phyloP scores from a whole-genome alignment of 2,329 filamentous ascomycete species.

The Pseudogymnoascus sp. region DNA sequence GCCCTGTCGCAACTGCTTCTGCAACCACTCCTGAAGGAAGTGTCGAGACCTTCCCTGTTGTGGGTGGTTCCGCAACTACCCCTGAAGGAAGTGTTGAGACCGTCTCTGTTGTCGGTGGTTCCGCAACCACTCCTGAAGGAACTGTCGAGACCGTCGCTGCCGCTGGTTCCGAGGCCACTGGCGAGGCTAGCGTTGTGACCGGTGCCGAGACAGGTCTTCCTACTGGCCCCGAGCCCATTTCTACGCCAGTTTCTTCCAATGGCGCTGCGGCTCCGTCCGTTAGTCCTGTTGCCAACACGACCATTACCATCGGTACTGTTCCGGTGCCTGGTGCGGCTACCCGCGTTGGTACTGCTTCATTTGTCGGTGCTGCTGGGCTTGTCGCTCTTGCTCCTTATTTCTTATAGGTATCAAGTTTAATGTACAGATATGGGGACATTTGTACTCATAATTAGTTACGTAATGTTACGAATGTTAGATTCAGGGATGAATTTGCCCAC shows the following conservation, averaged over 20 bases:
- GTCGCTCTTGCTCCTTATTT: neutral
- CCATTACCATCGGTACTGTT: neutral
- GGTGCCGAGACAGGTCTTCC: neutral
- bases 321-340: neutral
- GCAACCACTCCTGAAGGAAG: constrained; percentile 1
- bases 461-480: no score
- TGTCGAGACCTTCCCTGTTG: constrained; percentile 9
- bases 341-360: neutral
- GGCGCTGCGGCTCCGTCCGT: neutral
- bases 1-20: neutral
- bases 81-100: neutral
- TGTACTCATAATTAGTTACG: neutral
- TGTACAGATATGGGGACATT: neutral
- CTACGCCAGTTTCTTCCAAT: neutral
- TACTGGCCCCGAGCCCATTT: neutral
- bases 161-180: neutral
- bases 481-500: no score
- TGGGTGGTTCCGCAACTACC: constrained; percentile 8
- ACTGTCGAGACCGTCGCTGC: neutral
- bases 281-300: neutral
- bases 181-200: neutral
- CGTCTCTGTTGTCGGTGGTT: neutral
- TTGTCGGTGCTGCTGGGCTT: neutral
- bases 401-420: neutral
- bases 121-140: neutral